These are phyloP conservation scores for Mycena indigotica DNA, from an alignment of 768 basidiomycete species.

Conservation along the genomic window DNA sequence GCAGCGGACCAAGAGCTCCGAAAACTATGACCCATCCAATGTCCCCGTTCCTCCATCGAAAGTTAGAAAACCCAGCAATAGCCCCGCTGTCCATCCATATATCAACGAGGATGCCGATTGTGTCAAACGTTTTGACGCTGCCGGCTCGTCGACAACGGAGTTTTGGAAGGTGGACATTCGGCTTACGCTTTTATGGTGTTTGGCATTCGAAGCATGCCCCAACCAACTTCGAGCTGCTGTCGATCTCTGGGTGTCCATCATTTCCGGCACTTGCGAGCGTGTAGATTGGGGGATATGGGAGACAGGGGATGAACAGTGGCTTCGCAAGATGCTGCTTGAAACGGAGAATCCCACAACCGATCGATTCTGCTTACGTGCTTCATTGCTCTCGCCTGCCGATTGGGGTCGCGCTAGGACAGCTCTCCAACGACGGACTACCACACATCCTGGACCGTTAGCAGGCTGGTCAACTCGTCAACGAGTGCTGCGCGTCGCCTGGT, in stretches of 20 bases:
- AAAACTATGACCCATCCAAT: not conserved
- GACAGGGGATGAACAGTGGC: constrained; percentile 17
- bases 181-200: constrained; percentile 19
- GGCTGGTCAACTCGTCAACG: constrained; percentile 11
- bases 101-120: not conserved
- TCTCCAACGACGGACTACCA: constrained; percentile 3
- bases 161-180: constrained; percentile 18
- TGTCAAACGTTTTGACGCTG: not conserved
- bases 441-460: not conserved
- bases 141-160: not conserved
- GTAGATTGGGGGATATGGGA: constrained; percentile 19
- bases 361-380: constrained; percentile 1
- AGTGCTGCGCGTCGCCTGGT: constrained; percentile 19
- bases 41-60: not conserved
- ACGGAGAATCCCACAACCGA: not conserved
- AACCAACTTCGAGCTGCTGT: constrained; percentile 8
- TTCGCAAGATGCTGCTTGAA: constrained; percentile 4
- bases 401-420: constrained; percentile 11
- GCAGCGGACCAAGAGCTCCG: not conserved
- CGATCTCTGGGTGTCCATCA: constrained; percentile 17
- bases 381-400: constrained; percentile 7
- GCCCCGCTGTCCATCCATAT: not conserved
- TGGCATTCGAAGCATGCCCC: constrained; percentile 16
- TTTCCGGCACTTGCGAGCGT: constrained; percentile 7
- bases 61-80: not conserved